Percentiles rank a stretch among this genome's conserved stretches.
Conservation (phyloP, 257 asterid genomes). For the Rehmannia glutinosa region DNA sequence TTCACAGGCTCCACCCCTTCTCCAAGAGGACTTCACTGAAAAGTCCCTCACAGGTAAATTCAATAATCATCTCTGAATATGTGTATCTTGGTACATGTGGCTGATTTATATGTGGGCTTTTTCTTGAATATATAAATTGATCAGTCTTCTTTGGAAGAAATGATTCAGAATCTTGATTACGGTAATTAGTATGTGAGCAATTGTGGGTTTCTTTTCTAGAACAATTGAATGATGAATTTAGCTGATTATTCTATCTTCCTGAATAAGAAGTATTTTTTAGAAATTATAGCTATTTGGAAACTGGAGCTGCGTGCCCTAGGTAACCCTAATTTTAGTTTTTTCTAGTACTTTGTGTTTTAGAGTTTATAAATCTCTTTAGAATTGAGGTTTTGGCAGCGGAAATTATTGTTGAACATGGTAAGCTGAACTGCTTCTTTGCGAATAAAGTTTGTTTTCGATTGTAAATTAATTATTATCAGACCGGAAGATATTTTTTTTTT, state of each 20-base stretch:
- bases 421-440: not conserved
- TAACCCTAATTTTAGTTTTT: not conserved
- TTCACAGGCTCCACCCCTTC: constrained; percentile 9
- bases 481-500: too few species aligned
- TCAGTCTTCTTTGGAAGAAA: not conserved
- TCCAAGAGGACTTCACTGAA: not conserved
- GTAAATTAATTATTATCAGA: not conserved
- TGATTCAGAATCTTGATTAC: constrained; percentile 1
- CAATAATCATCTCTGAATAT: not conserved
- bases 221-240: not conserved
- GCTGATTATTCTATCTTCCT: not conserved
- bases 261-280: not conserved
- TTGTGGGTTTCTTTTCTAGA: not conserved
- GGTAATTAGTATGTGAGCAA: not conserved
- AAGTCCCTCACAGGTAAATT: constrained; percentile 15
- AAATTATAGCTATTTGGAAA: not conserved
- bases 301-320: constrained; percentile 1
- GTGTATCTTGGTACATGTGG: not conserved
- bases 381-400: not conserved
- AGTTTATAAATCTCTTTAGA: not conserved
- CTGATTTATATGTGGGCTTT: not conserved
- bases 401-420: not conserved
- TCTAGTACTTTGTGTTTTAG: not conserved
- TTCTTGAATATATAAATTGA: not conserved
- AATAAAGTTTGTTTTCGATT: not conserved